Evolutionary conservation across 805 yeast genomes (phyloP).

Genomic region (Candida alai): DNA sequence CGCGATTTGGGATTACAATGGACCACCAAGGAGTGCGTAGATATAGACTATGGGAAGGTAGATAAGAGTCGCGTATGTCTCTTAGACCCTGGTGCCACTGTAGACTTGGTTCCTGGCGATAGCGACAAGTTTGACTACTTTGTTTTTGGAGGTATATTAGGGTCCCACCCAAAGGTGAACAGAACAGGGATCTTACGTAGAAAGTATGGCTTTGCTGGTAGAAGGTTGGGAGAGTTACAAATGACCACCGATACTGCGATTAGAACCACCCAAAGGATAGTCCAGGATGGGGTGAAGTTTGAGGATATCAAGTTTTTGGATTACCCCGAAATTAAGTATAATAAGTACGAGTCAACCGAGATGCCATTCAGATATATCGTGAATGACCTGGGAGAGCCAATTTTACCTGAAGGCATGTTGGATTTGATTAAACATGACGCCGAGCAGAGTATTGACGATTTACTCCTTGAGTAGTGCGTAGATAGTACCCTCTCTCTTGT

Average conservation of each 20-base stretch:
- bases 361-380: constrained; percentile 95
- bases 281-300: constrained; percentile 54
- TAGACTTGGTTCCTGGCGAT: constrained; percentile 73
- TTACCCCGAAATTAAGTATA: constrained; percentile 89
- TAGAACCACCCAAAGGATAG: constrained; percentile 79
- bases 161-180: constrained; percentile 91
- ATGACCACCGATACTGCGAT: constrained; percentile 99
- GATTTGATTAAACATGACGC: constrained; percentile 81
- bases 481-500: too few species aligned
- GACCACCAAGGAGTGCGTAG: constrained; percentile 71
- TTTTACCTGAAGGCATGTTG: constrained; percentile 89
- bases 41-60: constrained; percentile 44
- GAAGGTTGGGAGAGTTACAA: constrained; percentile 82
- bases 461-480: constrained; percentile 35
- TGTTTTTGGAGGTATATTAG: constrained; percentile 94
- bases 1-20: constrained; percentile 66
- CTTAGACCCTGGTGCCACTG: constrained; percentile 81
- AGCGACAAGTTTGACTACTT: constrained; percentile 69
- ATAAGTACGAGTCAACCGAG: constrained; percentile 86
- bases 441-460: constrained; percentile 75
- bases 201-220: constrained; percentile 81
- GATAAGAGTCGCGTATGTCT: constrained; percentile 62
- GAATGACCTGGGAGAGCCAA: constrained; percentile 63
- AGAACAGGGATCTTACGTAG: constrained; percentile 84
- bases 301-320: constrained; percentile 82